Conservation (phyloP, 192 early-diverging fungal genomes). For the Geosiphon pyriformis region DNA sequence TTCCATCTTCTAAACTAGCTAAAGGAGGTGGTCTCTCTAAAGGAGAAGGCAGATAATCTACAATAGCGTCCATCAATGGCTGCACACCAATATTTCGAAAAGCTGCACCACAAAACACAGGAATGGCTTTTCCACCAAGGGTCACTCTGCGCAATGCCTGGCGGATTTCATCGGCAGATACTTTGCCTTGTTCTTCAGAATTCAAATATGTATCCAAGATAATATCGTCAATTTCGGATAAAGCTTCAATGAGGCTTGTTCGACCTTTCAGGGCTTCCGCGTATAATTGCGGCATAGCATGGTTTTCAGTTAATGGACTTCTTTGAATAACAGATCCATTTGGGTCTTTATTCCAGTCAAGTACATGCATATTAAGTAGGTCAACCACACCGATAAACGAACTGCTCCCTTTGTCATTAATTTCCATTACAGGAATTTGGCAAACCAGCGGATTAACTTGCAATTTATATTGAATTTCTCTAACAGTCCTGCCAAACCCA, state of each 20-base stretch:
- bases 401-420: conserved; percentile 29
- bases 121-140: conserved; percentile 59
- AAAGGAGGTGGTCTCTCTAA: conserved; percentile 57
- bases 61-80: conserved; percentile 81
- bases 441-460: conserved; percentile 61
- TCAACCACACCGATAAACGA: conserved; percentile 67
- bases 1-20: conserved; percentile 47
- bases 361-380: conserved; percentile 62
- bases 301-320: conserved; percentile 28
- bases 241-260: conserved; percentile 67
- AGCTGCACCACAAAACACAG: conserved; percentile 84
- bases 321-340: conserved; percentile 40
- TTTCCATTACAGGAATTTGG: conserved; percentile 63
- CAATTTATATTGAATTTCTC: conserved; percentile 52
- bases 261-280: conserved; percentile 53
- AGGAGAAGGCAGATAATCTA: conserved; percentile 82
- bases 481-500: conserved; percentile 51
- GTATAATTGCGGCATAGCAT: conserved; percentile 33
- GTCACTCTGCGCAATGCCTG: conserved; percentile 69
- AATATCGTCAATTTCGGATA: conserved; percentile 76
- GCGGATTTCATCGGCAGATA: conserved; percentile 57
- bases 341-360: conserved; percentile 53
- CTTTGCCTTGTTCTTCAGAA: conserved; percentile 66
- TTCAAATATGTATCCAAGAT: conserved; percentile 84
- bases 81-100: conserved; percentile 92